phyloP scores from a whole-genome alignment of 2,329 filamentous ascomycete species.

The Ophiostoma triangulosporum region DNA sequence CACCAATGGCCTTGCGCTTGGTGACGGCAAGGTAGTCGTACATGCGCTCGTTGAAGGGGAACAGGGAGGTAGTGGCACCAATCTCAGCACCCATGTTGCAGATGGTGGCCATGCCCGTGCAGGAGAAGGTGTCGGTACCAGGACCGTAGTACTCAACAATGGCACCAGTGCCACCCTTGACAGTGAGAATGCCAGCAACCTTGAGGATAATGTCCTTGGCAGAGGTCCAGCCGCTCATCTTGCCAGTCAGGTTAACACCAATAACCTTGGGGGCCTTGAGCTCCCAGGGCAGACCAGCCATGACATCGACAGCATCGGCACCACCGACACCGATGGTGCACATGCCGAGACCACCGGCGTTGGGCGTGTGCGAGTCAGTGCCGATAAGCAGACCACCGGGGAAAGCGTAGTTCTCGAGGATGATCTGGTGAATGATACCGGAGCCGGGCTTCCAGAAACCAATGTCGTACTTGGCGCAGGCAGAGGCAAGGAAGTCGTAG shows the following conservation, averaged over 20 bases:
- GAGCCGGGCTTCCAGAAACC: constrained; percentile 99
- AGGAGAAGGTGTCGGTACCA: constrained; percentile 60
- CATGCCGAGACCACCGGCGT: constrained; percentile 92
- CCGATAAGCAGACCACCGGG: constrained; percentile 95
- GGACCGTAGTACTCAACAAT: constrained; percentile 67
- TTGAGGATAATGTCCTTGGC: constrained; percentile 97
- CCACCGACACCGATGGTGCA: constrained; percentile 87
- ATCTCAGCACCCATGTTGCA: constrained; percentile 59
- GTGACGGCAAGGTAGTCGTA: constrained; percentile 89
- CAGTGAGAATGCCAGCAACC: constrained; percentile 90
- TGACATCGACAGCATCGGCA: constrained; percentile 96
- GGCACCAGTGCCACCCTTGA: constrained; percentile 92
- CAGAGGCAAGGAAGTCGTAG: constrained; percentile 88
- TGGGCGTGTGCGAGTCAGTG: constrained; percentile 92
- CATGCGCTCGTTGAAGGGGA: constrained; percentile 98
- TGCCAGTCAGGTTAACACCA: constrained; percentile 85
- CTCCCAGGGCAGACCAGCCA: constrained; percentile 96
- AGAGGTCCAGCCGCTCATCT: constrained; percentile 79
- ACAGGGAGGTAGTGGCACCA: constrained; percentile 80
- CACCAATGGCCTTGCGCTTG: constrained; percentile 79
- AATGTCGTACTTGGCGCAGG: constrained; percentile 99
- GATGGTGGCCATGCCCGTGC: constrained; percentile 81
- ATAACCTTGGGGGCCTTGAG: constrained; percentile 96
- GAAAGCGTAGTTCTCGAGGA: constrained; percentile 98
- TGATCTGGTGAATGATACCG: constrained; percentile 98